phyloP scores from a whole-genome alignment of 2,329 filamentous ascomycete genomes.

The Amphichorda felina region DNA sequence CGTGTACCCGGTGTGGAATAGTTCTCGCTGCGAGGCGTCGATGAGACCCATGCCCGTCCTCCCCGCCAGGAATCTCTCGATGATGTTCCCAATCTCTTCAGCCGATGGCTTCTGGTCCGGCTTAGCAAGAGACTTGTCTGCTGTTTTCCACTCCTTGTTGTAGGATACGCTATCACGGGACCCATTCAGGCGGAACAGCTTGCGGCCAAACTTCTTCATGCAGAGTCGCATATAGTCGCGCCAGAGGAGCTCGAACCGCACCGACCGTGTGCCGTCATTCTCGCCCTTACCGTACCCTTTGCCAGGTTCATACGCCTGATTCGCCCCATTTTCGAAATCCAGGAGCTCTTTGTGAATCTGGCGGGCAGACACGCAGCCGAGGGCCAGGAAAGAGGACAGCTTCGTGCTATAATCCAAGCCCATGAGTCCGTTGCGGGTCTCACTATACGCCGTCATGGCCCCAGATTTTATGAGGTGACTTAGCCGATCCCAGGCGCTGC shows the following conservation, averaged over 20 bases:
- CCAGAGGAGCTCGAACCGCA: constrained; percentile 67
- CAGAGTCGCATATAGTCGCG: constrained; percentile 73
- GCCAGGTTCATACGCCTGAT: constrained; percentile 23
- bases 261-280: constrained; percentile 55
- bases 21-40: constrained; percentile 64
- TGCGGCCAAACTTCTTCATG: constrained; percentile 53
- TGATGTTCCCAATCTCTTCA: constrained; percentile 29
- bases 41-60: constrained; percentile 67
- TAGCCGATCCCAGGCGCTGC: constrained; percentile 44
- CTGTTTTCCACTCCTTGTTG: constrained; percentile 36
- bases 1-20: constrained; percentile 66
- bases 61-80: constrained; percentile 52
- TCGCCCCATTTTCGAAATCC: constrained; percentile 54
- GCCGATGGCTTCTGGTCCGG: constrained; percentile 25
- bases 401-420: constrained; percentile 66
- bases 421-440: constrained; percentile 59
- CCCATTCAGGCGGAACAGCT: constrained; percentile 53
- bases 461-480: constrained; percentile 48
- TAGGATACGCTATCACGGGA: constrained; percentile 38
- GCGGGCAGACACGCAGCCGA: constrained; percentile 61
- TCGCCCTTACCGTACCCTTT: constrained; percentile 57
- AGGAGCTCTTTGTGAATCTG: constrained; percentile 59
- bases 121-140: constrained; percentile 15
- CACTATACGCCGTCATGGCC: constrained; percentile 52
- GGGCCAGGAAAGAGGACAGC: constrained; percentile 59